Percentiles rank a stretch among this genome's conserved stretches.
These are phyloP conservation scores for Skeletonema grethae DNA, from an alignment of 108 stramenopile species.

Conservation along the genomic window DNA sequence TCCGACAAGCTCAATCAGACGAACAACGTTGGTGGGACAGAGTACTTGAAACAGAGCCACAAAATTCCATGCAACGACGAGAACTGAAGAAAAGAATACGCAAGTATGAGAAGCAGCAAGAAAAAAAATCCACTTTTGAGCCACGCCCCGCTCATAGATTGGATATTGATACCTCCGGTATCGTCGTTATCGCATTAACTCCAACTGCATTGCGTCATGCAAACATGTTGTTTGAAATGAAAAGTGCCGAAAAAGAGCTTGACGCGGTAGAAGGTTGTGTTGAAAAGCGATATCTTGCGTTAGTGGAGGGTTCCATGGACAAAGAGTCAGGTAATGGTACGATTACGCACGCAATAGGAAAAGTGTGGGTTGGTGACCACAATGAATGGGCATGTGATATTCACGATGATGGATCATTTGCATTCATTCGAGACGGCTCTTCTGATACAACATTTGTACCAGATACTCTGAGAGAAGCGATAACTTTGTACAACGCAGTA, in stretches of 20 bases:
- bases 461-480: constrained; percentile 47
- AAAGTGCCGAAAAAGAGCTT: constrained; percentile 10
- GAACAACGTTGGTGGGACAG: constrained; percentile 37
- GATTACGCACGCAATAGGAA: constrained; percentile 52
- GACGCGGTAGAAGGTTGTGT: constrained; percentile 17
- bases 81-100: constrained; percentile 16
- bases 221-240: constrained; percentile 54
- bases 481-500: constrained; percentile 39
- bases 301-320: constrained; percentile 52
- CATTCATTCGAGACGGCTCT: constrained; percentile 26
- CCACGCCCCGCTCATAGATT: constrained; percentile 70
- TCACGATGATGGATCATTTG: constrained; percentile 17
- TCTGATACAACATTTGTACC: constrained; percentile 27
- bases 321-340: constrained; percentile 16
- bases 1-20: constrained; percentile 11
- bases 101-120: constrained; percentile 6
- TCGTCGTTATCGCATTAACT: constrained; percentile 60
- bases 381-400: constrained; percentile 52
- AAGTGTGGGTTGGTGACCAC: constrained; percentile 45
- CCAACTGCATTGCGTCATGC: constrained; percentile 45
- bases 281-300: constrained; percentile 60
- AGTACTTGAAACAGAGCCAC: neutral
- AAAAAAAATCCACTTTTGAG: constrained; percentile 22
- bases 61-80: constrained; percentile 7
- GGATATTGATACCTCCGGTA: constrained; percentile 69